Base-by-base conservation (phyloP, 1,139 yeast genomes). In the Ashbya aceris region DNA sequence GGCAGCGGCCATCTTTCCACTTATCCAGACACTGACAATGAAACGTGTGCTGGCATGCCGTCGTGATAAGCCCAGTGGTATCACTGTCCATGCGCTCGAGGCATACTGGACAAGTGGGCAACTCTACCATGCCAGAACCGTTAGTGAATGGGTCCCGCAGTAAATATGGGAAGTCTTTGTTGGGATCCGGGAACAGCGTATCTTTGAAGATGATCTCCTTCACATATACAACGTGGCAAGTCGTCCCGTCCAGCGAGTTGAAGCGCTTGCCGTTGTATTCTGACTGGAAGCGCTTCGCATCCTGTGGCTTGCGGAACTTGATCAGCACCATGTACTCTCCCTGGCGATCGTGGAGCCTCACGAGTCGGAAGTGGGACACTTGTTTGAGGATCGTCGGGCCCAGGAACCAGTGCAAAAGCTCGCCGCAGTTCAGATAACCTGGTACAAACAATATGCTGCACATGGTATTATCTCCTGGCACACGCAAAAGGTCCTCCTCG, bases 71-170 rank as follows among this genome's bases (percentile, higher is more conserved):
- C 0, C 97, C 97, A 0, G 95, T 80, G 5, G 83, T 70, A 20
- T 75, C 74, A 2, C 91, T 71, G 59, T 89, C 97, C 83, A 89
- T 80, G 49, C 95, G 68, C 54, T 89, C 97, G 20, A 89, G 67
- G 56, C 97, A 89, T 0, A 89, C 96, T 0, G 96, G 96, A 55
- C 97, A 89, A 0, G 94, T 83, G 0, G 97, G 96, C 13, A 89
- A 67, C 56, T 89, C 96, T 14, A 74, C 65, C 30, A 41, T 13
- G 71, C 53, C 9, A 8, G 46, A 43, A 9, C 31, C 33, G 14
- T 45, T 45, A 1, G 63, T 56, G 54, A 85, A 84, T 0, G 94
- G 94, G 56, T 85, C 95, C 33, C 73, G 75, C 44, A 83, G 60
- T 32, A 84, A 60, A 55, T 82, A 84, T 1, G 95, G 94, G 26